Conservation (phyloP, 441 rosid genomes). For the Geranium incanum region DNA sequence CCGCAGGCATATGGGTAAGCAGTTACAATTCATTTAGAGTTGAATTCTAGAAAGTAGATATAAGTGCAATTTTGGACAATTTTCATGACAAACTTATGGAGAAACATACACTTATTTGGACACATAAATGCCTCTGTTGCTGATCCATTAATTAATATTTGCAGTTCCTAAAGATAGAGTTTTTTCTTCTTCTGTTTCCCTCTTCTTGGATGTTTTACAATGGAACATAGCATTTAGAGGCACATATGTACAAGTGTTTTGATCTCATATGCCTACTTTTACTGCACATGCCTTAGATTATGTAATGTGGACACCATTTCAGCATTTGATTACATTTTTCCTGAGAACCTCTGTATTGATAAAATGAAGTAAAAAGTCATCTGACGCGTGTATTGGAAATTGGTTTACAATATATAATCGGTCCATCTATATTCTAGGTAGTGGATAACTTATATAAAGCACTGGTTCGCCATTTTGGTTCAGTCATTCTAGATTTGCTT, state of each 20-base stretch:
- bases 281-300: too few species aligned
- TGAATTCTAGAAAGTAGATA: neutral
- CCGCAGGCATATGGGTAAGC: neutral
- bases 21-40: neutral
- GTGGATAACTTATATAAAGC: too few species aligned
- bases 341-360: too few species aligned
- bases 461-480: too few species aligned
- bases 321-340: too few species aligned
- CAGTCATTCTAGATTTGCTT: too few species aligned
- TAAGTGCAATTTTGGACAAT: neutral
- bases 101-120: neutral
- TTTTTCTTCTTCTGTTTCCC: neutral
- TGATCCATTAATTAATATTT: neutral
- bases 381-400: too few species aligned
- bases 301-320: too few species aligned
- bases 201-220: neutral
- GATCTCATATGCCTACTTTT: too few species aligned
- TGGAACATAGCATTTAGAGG: neutral
- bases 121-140: neutral
- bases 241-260: neutral
- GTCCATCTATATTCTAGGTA: too few species aligned
- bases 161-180: neutral
- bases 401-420: too few species aligned
- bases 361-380: too few species aligned
- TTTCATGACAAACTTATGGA: neutral